A percentile compares a stretch with the other conserved stretches of the same genome.
Conservation (phyloP, 148 eudicot genomes). For the Drosera capensis region DNA sequence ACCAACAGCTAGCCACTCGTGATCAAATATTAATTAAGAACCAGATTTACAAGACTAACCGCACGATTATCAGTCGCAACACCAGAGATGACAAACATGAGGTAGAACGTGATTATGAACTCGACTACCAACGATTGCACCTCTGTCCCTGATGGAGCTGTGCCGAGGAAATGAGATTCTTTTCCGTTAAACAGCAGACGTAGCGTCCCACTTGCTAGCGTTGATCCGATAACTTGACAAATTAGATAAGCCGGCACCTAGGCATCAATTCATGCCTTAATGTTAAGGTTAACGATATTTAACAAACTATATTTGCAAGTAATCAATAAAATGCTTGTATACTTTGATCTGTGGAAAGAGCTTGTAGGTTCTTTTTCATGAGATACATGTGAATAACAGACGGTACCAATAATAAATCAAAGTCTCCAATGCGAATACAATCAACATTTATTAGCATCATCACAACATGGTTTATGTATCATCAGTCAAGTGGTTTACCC, state of each 20-base stretch:
- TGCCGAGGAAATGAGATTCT: conserved; percentile 24
- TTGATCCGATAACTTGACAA: conserved; percentile 30
- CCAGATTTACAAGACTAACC: conserved; percentile 9
- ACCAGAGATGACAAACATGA: conserved; percentile 39
- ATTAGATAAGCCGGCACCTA: conserved; percentile 32
- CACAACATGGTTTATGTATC: no score
- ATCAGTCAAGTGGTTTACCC: no score
- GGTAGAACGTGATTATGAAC: conserved; percentile 42
- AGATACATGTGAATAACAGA: no score
- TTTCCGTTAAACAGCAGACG: conserved; percentile 18
- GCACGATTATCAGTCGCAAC: conserved; percentile 45
- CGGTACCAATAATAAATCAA: no score
- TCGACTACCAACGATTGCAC: conserved; percentile 27
- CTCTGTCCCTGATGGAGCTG: conserved; percentile 25
- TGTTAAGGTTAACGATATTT: no score
- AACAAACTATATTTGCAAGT: no score
- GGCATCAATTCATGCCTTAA: background rate
- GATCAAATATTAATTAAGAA: background rate
- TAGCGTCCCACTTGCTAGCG: conserved; percentile 38
- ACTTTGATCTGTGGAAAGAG: no score
- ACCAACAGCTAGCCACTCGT: background rate
- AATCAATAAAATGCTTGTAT: no score
- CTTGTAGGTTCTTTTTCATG: no score
- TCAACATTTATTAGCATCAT: no score
- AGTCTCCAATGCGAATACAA: no score